These are phyloP conservation scores for Taphrina populina DNA, from an alignment of 1,139 yeast genomes.

Conservation along the genomic window DNA sequence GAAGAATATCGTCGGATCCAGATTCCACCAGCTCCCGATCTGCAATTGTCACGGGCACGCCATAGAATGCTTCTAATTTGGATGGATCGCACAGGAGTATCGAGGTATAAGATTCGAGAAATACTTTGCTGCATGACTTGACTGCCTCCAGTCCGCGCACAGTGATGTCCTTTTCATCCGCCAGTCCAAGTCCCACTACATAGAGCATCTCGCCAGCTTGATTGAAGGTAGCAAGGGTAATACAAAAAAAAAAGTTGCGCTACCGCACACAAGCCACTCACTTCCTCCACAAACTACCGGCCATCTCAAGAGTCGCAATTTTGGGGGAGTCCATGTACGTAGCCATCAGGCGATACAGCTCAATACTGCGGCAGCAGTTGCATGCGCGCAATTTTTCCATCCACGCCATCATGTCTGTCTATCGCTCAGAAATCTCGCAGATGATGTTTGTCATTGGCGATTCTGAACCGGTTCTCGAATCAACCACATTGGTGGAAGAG, in stretches of 20 bases:
- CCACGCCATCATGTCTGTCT: conserved; percentile 31
- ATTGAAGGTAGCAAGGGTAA: too few relatives aligned
- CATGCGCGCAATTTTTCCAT: too few relatives aligned
- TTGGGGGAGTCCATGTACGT: too few relatives aligned
- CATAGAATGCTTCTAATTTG: conserved; percentile 70
- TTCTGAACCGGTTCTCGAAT: conserved; percentile 88
- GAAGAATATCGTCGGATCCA: conserved; percentile 78
- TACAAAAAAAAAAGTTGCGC: too few relatives aligned
- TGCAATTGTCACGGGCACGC: conserved; percentile 79
- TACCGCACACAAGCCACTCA: too few relatives aligned
- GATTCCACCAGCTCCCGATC: conserved; percentile 92
- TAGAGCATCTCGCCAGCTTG: conserved; percentile 73
- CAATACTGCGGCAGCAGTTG: too few relatives aligned
- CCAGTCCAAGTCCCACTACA: conserved; percentile 85
- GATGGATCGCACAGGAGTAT: conserved; percentile 87
- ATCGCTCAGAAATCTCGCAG: conserved; percentile 45
- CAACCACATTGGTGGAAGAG: conserved; percentile 88
- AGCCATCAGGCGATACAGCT: too few relatives aligned
- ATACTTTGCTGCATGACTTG: conserved; percentile 78
- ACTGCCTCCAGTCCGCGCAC: conserved; percentile 90
- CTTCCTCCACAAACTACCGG: too few relatives aligned
- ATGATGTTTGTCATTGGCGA: conserved; percentile 99
- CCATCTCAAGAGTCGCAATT: too few relatives aligned
- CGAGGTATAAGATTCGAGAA: conserved; percentile 91
- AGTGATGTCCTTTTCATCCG: conserved; percentile 85